Base-by-base conservation (phyloP, 805 yeast genomes). In the Monosporozyma siamensis region DNA sequence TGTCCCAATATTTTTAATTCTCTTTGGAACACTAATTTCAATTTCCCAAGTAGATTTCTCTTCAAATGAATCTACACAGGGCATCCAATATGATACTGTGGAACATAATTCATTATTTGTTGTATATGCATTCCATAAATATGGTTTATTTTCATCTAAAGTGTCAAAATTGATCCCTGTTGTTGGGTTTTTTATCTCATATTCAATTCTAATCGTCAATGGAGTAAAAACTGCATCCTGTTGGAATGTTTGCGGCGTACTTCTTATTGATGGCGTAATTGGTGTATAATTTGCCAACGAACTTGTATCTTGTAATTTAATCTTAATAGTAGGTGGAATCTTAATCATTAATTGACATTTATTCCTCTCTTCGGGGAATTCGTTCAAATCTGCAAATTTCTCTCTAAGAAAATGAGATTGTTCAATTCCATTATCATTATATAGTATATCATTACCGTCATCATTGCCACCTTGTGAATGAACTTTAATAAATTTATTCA, bases 71-170 rank as follows among this genome's bases (percentile, higher is more conserved):
- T 92, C 97, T 5, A 92, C 72, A 58, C 98, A 92, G 0, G 99
- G 99, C 39, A 92, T 83, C 99, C 99, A 92, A n/a, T 88, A 82
- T 2, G 95, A 85, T 0, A 97, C 84, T 12, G 92, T 77, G 3
- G 82, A 71, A 14, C 87, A 86, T 36, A 80, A 63, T 23, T 86
- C 88, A 4, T 85, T 71, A 55, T 90, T 89, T 1, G 77, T 70
- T 0, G 97, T 90, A 61, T 83, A 88, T 2, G 86, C 94, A 54
- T 82, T 92, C 95, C 95, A 87, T 38, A 66, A 63, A 27, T 67
- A 61, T 63, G 44, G 70, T 58, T 48, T 69, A 8, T 55, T 53
- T 22, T 54, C 54, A 15, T 62, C 41, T 6, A 50, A 68, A 1
- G 79, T 67, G 38, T 71, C 78, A 59, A 92, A 92, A 39, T 74